phyloP scores from a whole-genome alignment of 768 basidiomycete species.

The Tricholoma hemisulphureum region DNA sequence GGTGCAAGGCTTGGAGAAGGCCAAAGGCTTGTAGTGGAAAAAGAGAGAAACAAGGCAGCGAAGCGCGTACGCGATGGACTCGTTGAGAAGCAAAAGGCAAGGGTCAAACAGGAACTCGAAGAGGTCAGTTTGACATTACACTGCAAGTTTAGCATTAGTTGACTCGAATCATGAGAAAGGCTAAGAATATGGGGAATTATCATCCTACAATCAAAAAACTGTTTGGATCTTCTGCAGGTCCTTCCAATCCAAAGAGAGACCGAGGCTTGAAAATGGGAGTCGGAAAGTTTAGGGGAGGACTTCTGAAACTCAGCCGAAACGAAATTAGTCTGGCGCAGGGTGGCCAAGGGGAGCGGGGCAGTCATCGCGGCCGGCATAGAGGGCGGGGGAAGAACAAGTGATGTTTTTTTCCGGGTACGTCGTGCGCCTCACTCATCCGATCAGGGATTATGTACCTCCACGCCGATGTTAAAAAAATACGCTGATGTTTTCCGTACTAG shows the following conservation, averaged over 20 bases:
- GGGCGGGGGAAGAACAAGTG: background rate
- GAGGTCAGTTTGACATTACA: conserved; percentile 52
- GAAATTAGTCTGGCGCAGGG: conserved; percentile 50
- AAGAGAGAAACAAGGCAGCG: conserved; percentile 67
- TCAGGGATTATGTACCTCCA: no score
- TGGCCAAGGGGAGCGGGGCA: conserved; percentile 22
- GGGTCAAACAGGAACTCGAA: conserved; percentile 54
- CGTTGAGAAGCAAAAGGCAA: conserved; percentile 55
- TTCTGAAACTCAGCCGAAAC: conserved; percentile 58
- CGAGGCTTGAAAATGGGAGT: conserved; percentile 77
- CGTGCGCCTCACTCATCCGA: no score
- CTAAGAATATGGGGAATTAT: conserved; percentile 82
- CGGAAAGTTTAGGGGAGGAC: conserved; percentile 70
- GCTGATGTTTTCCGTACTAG: background rate
- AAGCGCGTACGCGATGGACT: conserved; percentile 75
- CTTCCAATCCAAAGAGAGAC: conserved; percentile 47
- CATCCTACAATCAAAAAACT: conserved; percentile 74
- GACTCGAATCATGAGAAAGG: conserved; percentile 41
- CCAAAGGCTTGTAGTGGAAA: conserved; percentile 55
- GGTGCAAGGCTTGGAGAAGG: conserved; percentile 72
- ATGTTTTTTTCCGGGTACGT: background rate
- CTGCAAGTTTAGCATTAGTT: background rate
- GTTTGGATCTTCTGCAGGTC: conserved; percentile 41
- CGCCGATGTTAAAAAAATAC: background rate
- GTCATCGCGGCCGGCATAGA: conserved; percentile 8